Evolutionary conservation across 202 grass and related monocot species (phyloP), one percentile per base, ranked within the genome.

Genomic region (Zoysia matrella): DNA sequence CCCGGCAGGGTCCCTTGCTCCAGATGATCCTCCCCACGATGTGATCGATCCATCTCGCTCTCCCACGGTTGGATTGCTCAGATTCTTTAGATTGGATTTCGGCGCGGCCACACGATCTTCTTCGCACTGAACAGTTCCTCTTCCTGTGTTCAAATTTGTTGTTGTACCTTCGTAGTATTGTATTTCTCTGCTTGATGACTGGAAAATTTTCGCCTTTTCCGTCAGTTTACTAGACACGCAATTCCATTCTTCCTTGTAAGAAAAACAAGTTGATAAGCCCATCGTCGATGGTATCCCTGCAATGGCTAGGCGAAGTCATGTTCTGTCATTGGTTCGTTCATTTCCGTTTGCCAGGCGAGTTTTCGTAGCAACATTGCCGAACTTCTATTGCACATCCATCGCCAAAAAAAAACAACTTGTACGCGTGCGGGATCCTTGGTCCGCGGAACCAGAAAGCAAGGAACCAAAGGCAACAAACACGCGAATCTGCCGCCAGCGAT

Each of bases 1-100:
- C 92, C 40, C 70, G 72, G 61, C 63, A n/a, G n/a, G n/a, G n/a
- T n/a, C n/a, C n/a, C n/a, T n/a, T 90, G 69, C 74, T 83, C 74
- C 89, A 94, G 71, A 86, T 78, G 84, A 40, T 87, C 36, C n/a
- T n/a, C n/a, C n/a, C n/a, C n/a, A n/a, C n/a, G n/a, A n/a, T n/a
- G n/a, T n/a, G n/a, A n/a, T n/a, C 72, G 49, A 30, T 70, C 48
- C 4, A 69, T 52, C 69, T 44, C 47, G 11, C n/a, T 4, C 15
- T 13, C 46, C 42, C 36, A 51, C 6, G 45, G 72, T 15, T 68
- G 75, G 16, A 10, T 47, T 71, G 41, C 2, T 48, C 49, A 8
- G 6, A 14, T 53, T 77, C 52, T 66, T 52, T 36, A 4, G 49
- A 39, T 57, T 66, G 13, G 14, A 43, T 72, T 36, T 12, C 18